Conservation (phyloP, 306 rosid species). For the Castanea crenata region DNA sequence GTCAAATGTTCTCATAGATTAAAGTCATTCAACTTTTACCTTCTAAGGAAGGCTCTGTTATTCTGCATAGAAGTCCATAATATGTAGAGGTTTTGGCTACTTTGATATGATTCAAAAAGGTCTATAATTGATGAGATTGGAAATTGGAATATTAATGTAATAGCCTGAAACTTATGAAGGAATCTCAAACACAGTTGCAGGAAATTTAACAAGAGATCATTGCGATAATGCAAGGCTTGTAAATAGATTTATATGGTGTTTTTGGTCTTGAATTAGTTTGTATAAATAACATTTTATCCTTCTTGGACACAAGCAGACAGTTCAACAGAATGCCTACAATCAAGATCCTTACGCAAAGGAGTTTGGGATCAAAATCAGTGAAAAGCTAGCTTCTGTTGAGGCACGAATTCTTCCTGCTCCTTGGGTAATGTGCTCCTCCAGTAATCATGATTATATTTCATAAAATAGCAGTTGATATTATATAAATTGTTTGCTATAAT, state of each 20-base stretch:
- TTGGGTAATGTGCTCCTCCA: constrained; percentile 65
- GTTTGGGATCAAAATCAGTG: constrained; percentile 86
- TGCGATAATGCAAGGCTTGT: background rate
- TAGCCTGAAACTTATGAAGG: background rate
- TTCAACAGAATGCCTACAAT: constrained; percentile 83
- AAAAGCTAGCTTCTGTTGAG: constrained; percentile 85
- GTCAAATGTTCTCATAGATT: background rate
- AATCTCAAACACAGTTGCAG: background rate
- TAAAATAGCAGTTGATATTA: background rate
- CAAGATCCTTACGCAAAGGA: constrained; percentile 96
- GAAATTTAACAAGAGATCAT: background rate
- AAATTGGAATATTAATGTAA: background rate
- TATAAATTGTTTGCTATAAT: constrained; percentile 7
- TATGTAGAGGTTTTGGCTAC: background rate
- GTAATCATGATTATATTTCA: constrained; percentile 8
- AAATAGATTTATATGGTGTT: background rate
- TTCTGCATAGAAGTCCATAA: background rate
- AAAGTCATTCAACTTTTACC: background rate
- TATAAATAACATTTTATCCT: constrained; percentile 7
- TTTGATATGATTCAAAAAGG: background rate
- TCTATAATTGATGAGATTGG: background rate
- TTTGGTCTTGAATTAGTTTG: background rate
- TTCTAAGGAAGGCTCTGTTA: constrained; percentile 5
- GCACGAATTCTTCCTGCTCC: constrained; percentile 99
- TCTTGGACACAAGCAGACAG: constrained; percentile 46